Percentiles rank a stretch among this genome's conserved stretches.
Evolutionary conservation across 2,329 filamentous ascomycete genomes (phyloP).

Genomic region (Aspergillus ustus): DNA sequence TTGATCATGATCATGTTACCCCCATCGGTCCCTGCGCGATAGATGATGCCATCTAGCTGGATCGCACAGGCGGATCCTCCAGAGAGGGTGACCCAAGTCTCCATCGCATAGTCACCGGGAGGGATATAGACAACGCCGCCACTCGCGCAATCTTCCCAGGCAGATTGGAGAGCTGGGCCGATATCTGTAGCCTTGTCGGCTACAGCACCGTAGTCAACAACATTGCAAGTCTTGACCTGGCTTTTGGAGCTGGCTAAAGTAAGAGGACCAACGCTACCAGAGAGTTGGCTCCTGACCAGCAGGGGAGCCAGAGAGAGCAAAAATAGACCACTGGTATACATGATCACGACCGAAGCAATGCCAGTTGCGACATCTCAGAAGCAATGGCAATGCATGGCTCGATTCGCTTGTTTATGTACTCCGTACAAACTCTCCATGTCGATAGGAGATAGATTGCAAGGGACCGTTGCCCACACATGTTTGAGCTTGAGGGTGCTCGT

Average conservation of each 20-base stretch:
- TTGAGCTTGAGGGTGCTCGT: slow-evolving; percentile 7
- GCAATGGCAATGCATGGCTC: neutral
- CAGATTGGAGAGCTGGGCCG: slow-evolving; percentile 52
- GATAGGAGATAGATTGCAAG: slow-evolving; percentile 4
- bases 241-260: slow-evolving; percentile 17
- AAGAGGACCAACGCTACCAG: slow-evolving; percentile 21
- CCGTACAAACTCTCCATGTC: neutral
- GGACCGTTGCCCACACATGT: neutral
- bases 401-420: slow-evolving; percentile 2
- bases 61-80: slow-evolving; percentile 56
- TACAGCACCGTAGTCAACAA: slow-evolving; percentile 57
- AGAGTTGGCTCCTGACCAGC: slow-evolving; percentile 20
- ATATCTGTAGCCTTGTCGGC: slow-evolving; percentile 59
- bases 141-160: slow-evolving; percentile 56
- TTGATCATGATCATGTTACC: slow-evolving; percentile 61
- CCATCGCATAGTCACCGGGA: slow-evolving; percentile 55
- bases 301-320: slow-evolving; percentile 12
- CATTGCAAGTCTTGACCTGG: slow-evolving; percentile 51
- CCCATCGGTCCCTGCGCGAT: slow-evolving; percentile 54
- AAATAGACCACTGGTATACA: slow-evolving; percentile 14
- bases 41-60: slow-evolving; percentile 59
- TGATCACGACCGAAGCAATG: neutral
- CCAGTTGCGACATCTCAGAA: neutral
- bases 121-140: slow-evolving; percentile 58
- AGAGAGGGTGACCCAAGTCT: slow-evolving; percentile 55